Evolutionary conservation across 495 filamentous ascomycete species (phyloP).

Genomic region (Gamarada debralockiae): DNA sequence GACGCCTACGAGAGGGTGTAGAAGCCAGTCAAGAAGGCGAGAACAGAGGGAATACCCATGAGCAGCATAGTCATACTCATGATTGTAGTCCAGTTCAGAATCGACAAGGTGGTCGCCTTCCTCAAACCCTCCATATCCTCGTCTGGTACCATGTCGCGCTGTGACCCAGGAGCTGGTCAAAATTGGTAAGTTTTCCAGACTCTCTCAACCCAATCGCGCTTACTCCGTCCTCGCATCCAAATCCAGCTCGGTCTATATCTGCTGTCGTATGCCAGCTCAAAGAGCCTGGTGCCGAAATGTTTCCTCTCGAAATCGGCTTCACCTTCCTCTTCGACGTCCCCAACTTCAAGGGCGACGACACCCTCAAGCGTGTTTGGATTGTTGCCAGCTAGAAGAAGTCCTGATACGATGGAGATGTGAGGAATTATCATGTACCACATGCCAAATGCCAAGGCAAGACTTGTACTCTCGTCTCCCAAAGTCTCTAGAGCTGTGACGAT

Average conservation of each 20-base stretch:
- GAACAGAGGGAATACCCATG: constrained; percentile 29
- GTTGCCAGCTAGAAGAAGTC: constrained; percentile 29
- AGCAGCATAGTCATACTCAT: constrained; percentile 26
- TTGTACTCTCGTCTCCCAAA: constrained; percentile 38
- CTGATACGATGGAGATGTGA: constrained; percentile 27
- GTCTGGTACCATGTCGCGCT: background rate
- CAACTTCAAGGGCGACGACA: constrained; percentile 14
- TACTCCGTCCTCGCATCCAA: constrained; percentile 27
- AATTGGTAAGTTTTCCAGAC: constrained; percentile 11
- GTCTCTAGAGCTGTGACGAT: constrained; percentile 32
- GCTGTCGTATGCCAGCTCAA: constrained; percentile 8
- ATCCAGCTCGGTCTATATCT: constrained; percentile 28
- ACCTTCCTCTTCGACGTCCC: background rate
- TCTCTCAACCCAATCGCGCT: constrained; percentile 16
- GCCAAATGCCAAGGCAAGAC: constrained; percentile 42
- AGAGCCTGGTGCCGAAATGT: background rate
- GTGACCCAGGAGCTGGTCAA: background rate
- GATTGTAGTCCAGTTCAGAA: constrained; percentile 26
- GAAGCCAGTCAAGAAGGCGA: constrained; percentile 39
- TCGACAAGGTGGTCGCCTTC: constrained; percentile 1
- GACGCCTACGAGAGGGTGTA: constrained; percentile 37
- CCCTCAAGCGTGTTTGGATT: constrained; percentile 27
- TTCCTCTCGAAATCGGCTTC: background rate
- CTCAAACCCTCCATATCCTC: constrained; percentile 12
- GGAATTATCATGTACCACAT: constrained; percentile 27